Base-by-base conservation (phyloP, 106 monocot species). In the Allium sativum region DNA sequence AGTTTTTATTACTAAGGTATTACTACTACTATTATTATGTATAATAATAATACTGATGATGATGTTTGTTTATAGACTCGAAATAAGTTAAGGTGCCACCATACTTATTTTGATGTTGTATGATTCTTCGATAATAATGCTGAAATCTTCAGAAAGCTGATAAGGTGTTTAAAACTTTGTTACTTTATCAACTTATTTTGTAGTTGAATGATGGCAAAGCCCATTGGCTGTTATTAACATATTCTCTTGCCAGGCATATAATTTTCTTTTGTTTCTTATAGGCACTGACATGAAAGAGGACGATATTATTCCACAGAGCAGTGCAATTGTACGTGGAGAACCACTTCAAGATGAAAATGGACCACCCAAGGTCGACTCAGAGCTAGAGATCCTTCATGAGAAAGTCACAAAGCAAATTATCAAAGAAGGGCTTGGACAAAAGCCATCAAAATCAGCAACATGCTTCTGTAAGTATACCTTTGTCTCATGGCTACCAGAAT, bases 341-440 rank as follows among this genome's bases (percentile, higher is more conserved):
- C 78, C 76, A 59, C 58, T 70, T n/a, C 76, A 74, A 56, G 94
- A 86, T 73, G 65, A 75, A 59, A 70, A 59, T 13, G 76, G 74
- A 61, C 81, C 83, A 18, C 94, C 90, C 7, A 86, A 84, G 65
- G 62, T 81, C 67, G 83, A 79, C 20, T 78, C 83, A 12, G 81
- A 76, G 42, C 60, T 83, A 52, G 90, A 94, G 68, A 56, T 74
- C 55, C 85, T 94, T 69, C 83, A 94, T 53, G 90, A 89, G 53
- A 90, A 86, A 73, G 90, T 94, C 21, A 79, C 71, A 14, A 94
- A 94, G 57, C 89, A 94, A 75, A 68, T 94, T 43, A 83, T 94
- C 48, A 90, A 86, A 54, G 86, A 94, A 65, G 94, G 94, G 56
- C 78, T 81, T 73, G 94, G 94, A 40, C 70, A 74, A 48, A 76